Base-by-base conservation (phyloP, 768 basidiomycete genomes). In the Kwoniella sp. region DNA sequence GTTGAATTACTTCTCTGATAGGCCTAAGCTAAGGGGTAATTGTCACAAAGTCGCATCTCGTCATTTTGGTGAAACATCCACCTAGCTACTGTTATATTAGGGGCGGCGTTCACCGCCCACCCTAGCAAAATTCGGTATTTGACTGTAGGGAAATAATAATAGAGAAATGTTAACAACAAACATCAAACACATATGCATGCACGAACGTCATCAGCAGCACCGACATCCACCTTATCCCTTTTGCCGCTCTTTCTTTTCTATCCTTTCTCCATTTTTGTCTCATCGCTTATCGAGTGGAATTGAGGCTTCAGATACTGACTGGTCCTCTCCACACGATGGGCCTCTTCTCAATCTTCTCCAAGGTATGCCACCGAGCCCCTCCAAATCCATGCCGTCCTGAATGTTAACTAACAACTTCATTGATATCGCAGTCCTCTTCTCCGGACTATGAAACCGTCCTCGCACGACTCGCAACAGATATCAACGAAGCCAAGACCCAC, bases 361-460 rank as follows among this genome's bases (percentile, higher is more conserved):
- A 71, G 53, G 67, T 72, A 25, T 49, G 63, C 59, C 1, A 4
- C 19, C 33, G 33, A 33, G 33, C 8, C 17, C 13, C 33, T 33
- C 33, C 40, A 19, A 44, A 19, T 44, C 7, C 40, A 19, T 6
- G 33, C 13, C 13, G 33, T 33, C 13, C 7, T 13, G 33, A 33
- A 6, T 33, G 33, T 6, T 6, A 6, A 44, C 4, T 19, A 10
- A 15, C 40, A 4, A 19, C 40, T 44, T 44, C 33, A 6, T 6
- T 33, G 33, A 13, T 5, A 33, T 33, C 33, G n/a, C 52, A 78
- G 77, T 49, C 64, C 51, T 59, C 74, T 4, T 29, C 72, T n/a
- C 68, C 77, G 59, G 79, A 80, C 55, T 80, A 80, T 55, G 79
- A 80, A 27, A 77, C 72, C 21, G 62, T 78, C 30, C 71, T 80